A percentile compares a stretch with the other conserved stretches of the same genome.
Evolutionary conservation across 208 protist genomes (phyloP).

Genomic region (Jaenimonas drosophilae): DNA sequence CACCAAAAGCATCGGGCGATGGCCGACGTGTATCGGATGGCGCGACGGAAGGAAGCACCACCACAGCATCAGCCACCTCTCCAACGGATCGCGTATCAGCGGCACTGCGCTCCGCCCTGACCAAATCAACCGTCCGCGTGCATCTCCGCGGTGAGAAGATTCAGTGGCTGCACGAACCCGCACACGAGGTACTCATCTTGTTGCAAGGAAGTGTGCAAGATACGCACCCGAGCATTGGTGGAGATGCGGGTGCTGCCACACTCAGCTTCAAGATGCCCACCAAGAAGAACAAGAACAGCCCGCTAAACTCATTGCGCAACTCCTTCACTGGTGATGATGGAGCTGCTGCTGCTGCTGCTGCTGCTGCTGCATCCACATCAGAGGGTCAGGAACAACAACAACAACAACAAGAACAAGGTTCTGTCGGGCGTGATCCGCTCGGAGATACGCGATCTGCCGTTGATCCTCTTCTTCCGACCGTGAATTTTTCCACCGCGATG

Average conservation of each 20-base stretch:
- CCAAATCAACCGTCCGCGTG: constrained; percentile 6
- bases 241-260: too few relatives aligned
- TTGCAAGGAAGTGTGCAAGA: constrained; percentile 29
- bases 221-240: constrained; percentile 3
- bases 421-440: not conserved
- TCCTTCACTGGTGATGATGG: not conserved
- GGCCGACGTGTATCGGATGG: not conserved
- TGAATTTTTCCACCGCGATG: not conserved
- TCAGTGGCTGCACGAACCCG: constrained; percentile 55
- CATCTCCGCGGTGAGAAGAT: constrained; percentile 43
- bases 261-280: not conserved
- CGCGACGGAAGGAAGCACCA: not conserved
- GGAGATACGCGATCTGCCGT: too few relatives aligned
- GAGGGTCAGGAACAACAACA: not conserved
- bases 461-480: too few relatives aligned
- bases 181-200: constrained; percentile 50
- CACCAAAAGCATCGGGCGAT: too few relatives aligned
- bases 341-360: too few relatives aligned
- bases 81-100: not conserved
- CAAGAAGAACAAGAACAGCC: not conserved
- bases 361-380: too few relatives aligned
- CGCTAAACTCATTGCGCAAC: not conserved
- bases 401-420: not conserved
- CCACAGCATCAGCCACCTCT: not conserved
- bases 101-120: not conserved